A percentile compares a stretch with the other conserved stretches of the same genome.
Evolutionary conservation across 176 grass and related monocot species (phyloP).

Genomic region (Alopecurus myosuroides): DNA sequence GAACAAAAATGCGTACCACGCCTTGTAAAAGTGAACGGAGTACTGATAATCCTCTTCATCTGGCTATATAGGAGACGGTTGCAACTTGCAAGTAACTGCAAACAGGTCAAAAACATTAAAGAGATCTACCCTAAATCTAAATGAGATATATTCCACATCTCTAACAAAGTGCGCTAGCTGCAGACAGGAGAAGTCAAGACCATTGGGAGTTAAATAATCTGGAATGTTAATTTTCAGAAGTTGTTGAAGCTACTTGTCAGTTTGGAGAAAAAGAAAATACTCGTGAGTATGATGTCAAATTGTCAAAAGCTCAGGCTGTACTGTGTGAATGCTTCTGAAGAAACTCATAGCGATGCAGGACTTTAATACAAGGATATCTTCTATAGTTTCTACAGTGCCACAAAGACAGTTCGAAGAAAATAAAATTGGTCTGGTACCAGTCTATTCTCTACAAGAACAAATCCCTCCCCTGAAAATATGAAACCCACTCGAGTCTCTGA

Average conservation of each 20-base stretch:
- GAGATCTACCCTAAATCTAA: not conserved
- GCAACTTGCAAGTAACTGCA: not conserved
- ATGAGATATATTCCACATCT: not conserved
- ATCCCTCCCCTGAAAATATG: constrained; percentile 52
- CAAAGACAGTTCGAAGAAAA: constrained; percentile 4
- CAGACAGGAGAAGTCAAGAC: not conserved
- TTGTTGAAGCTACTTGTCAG: not conserved
- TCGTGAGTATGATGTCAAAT: not conserved
- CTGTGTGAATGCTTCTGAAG: not conserved
- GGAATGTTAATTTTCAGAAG: not conserved
- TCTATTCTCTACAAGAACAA: constrained; percentile 53
- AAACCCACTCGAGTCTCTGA: constrained; percentile 59
- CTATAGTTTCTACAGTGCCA: constrained; percentile 31
- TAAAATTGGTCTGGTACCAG: constrained; percentile 25
- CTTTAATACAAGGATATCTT: not conserved
- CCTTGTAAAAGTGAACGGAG: too few species aligned
- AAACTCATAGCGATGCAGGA: constrained; percentile 23
- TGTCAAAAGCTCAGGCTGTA: not conserved
- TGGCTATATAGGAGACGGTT: constrained; percentile 11
- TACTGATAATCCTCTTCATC: not conserved
- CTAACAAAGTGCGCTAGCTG: not conserved
- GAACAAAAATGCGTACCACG: too few species aligned
- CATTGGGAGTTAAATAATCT: not conserved
- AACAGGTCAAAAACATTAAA: not conserved
- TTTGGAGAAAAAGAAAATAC: not conserved